Evolutionary conservation across 202 grass and related monocot genomes (phyloP), one percentile per base, ranked within the genome.

Genomic region (Setaria viridis): DNA sequence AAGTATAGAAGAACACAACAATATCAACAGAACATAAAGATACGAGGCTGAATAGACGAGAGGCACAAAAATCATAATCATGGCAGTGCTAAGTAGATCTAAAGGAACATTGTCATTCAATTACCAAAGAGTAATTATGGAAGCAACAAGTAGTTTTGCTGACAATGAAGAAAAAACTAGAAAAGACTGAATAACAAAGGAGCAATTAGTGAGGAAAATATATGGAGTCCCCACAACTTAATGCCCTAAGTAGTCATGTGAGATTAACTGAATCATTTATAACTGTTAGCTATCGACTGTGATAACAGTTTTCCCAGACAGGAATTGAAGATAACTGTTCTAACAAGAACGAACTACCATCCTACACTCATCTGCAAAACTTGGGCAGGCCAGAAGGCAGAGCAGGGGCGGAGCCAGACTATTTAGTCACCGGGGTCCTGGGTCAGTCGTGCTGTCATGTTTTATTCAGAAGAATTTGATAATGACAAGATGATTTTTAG

Each of bases 1-100:
- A 81, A 21, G 11, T 12, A 74, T 34, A 21, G 11, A 46, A 15
- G 64, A 76, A 76, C 71, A 73, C 2, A 80, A 41, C 46, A n/a
- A 64, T 10, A 70, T 25, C 78, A 57, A 64, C 8, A 32, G 11
- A 71, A 34, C 20, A 75, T 49, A 79, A 48, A 14, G 5, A 39
- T 70, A 41, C 3, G 51, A 35, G 6, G 4, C 12, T 11, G 50
- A 71, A 16, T 9, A 16, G 42, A 66, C 19, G 68, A 3, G 3
- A 64, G 62, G 4, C 72, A 45, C 16, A 64, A 20, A 68, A 79
- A 41, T 14, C 6, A 17, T 13, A 48, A 79, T 43, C 5, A 70
- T 62, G 20, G 62, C 29, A 50, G 14, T 17, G 29, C 62, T 34
- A 45, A 6, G 32, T 41, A 72, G 46, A 65, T 71, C 9, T 49